Evolutionary conservation across 2,329 filamentous ascomycete genomes (phyloP), one percentile per base, ranked within the genome.

Genomic region (Aureobasidium melanogenum): DNA sequence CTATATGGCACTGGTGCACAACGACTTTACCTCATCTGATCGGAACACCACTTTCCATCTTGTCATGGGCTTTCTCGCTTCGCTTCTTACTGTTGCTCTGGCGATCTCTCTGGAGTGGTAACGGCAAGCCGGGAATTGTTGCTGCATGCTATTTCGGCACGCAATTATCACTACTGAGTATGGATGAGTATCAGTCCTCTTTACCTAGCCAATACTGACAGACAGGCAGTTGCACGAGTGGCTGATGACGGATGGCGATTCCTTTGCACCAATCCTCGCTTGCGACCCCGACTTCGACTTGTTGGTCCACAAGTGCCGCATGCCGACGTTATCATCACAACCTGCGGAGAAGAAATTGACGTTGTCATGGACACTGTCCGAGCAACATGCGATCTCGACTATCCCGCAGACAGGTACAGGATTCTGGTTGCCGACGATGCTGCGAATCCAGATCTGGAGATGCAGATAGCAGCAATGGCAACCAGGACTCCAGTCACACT

Each of bases 241-340:
- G 38, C 41, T 14, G 56, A 60, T 12, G 56, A 60, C 8, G 56
- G 56, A 19, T 60, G 56, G 56, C 17, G 56, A 3, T 43, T 60
- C 5, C 46, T 60, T 8, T 51, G 56, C 28, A 60, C 56, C 14
- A 51, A 22, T 17, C 24, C 46, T n/a, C 34, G 46, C 2, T 26
- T 32, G 17, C 44, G 56, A 17, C 56, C 56, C 22, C 30, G 44
- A 38, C 34, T 60, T 26, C 56, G 56, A 30, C 56, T 60, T 2
- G 14, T 43, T 10, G 56, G 56, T n/a, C 3, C 34, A 17, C n/a
- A 7, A 10, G 56, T 60, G 10, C 56, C 56, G 1, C 46, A 47
- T 32, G 75, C 78, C 6, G 76, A 78, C 61, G 70, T 78, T 6
- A 71, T 77, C 41, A 71, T 79, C 43, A 76, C 75, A n/a, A 74